A percentile compares a stretch with the other conserved stretches of the same genome.
Conservation (phyloP, 345 rosid genomes). For the Conringia planisiliqua region DNA sequence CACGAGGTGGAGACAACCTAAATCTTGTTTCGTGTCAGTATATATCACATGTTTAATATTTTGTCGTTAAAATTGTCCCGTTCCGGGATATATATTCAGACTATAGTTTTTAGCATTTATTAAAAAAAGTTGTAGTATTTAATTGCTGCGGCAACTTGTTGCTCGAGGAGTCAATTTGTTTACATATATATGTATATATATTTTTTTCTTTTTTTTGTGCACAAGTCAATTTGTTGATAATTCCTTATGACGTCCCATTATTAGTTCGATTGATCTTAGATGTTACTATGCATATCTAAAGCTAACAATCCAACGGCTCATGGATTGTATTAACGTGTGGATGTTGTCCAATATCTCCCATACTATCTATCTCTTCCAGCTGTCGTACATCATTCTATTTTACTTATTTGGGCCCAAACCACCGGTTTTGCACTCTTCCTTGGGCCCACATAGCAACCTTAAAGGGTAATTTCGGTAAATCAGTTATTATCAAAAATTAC, state of each 20-base stretch:
- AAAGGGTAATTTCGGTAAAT: conserved; percentile 15
- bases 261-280: not conserved
- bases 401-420: not conserved
- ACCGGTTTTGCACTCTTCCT: not conserved
- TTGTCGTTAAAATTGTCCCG: not conserved
- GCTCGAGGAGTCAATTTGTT: no score
- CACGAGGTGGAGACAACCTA: not conserved
- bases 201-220: no score
- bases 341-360: not conserved
- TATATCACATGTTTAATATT: not conserved
- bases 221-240: not conserved
- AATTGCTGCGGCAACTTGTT: not conserved
- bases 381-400: not conserved
- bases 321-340: not conserved
- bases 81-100: not conserved
- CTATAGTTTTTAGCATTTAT: not conserved
- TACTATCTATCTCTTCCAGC: not conserved
- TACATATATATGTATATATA: no score
- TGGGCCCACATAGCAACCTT: not conserved
- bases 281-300: not conserved
- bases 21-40: not conserved
- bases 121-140: not conserved
- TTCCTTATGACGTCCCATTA: not conserved
- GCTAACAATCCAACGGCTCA: not conserved
- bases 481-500: not conserved